Evolutionary conservation across 306 rosid species (phyloP).

Genomic region (Dryas drummondii): DNA sequence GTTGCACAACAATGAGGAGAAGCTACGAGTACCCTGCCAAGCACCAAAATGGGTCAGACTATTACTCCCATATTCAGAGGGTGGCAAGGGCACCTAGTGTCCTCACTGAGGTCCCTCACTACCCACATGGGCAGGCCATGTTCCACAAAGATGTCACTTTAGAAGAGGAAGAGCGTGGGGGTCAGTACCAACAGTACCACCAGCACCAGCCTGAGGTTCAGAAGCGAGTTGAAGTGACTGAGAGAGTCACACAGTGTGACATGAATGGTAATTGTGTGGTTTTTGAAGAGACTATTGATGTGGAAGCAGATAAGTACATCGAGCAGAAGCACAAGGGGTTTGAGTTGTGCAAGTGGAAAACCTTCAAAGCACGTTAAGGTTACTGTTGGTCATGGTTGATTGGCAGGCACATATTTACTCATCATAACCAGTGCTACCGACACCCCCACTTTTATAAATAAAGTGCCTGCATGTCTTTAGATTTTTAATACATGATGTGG

Average conservation of each 20-base stretch:
- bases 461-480: background rate
- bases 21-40: conserved; percentile 15
- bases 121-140: conserved; percentile 23
- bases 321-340: conserved; percentile 30
- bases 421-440: background rate
- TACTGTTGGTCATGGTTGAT: background rate
- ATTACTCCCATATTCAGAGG: conserved; percentile 30
- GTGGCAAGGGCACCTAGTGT: conserved; percentile 31
- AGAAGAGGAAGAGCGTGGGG: background rate
- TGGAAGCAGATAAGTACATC: conserved; percentile 20
- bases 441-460: background rate
- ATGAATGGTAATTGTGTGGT: conserved; percentile 14
- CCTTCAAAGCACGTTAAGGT: conserved; percentile 18
- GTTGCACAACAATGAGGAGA: conserved; percentile 10
- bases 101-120: conserved; percentile 40
- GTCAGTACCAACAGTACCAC: background rate
- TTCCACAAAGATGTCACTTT: conserved; percentile 20
- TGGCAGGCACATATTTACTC: conserved; percentile 14
- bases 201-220: conserved; percentile 14
- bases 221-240: conserved; percentile 42
- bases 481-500: background rate
- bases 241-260: conserved; percentile 24
- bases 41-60: conserved; percentile 19
- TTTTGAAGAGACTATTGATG: conserved; percentile 30
- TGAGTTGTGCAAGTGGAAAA: conserved; percentile 34